These are phyloP conservation scores for Volvariella volvacea DNA, from an alignment of 1,284 basidiomycete species.

Conservation along the genomic window DNA sequence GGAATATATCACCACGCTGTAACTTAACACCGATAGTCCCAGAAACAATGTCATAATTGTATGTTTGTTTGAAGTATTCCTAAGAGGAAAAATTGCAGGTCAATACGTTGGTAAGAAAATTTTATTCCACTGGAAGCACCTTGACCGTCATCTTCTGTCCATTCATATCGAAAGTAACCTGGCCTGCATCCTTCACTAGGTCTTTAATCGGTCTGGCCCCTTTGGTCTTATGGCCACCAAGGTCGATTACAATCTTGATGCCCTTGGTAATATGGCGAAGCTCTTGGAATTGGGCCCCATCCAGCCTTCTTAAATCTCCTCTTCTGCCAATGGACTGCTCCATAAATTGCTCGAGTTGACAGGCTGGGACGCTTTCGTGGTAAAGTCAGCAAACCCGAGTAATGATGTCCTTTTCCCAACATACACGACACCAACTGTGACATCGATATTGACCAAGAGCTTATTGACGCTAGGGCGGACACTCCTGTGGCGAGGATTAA, in stretches of 20 bases:
- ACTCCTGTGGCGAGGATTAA: conserved; percentile 20
- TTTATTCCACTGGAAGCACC: conserved; percentile 11
- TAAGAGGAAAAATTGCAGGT: conserved; percentile 9
- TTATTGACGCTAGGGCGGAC: conserved; percentile 28
- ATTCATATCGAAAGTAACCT: conserved; percentile 23
- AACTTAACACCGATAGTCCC: conserved; percentile 21
- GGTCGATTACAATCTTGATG: conserved; percentile 21
- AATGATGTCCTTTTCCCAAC: no score
- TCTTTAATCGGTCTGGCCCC: conserved; percentile 24
- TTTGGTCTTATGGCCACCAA: conserved; percentile 16
- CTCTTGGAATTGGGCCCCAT: no score
- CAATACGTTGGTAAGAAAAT: no score
- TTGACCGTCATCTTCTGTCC: conserved; percentile 22
- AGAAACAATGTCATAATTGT: conserved; percentile 17
- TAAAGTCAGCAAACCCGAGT: no score
- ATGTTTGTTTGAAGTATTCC: conserved; percentile 23
- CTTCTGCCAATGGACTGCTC: no score
- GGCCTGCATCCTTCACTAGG: conserved; percentile 23
- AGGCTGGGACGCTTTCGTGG: no score
- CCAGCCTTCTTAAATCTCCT: no score
- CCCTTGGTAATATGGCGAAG: conserved; percentile 23
- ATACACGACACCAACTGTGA: conserved; percentile 31
- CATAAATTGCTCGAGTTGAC: no score
- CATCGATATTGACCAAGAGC: conserved; percentile 34
- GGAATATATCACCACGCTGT: conserved; percentile 21